A percentile compares a stretch with the other conserved stretches of the same genome.
Evolutionary conservation across 2,329 filamentous ascomycete genomes (phyloP).

Genomic region (Beauveria pseudobassiana): DNA sequence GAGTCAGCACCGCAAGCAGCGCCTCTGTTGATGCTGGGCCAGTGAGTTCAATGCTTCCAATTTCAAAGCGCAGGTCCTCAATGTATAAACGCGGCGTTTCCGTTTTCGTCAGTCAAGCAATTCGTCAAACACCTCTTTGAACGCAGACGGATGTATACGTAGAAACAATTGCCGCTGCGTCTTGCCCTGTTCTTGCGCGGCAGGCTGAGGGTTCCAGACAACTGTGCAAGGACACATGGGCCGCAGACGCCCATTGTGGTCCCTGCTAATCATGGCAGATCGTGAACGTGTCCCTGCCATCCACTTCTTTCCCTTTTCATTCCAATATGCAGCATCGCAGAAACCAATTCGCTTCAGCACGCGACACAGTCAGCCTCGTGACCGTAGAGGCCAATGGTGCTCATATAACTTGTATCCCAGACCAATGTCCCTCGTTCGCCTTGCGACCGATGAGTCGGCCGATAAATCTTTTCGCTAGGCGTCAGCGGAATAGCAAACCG

Average conservation of each 20-base stretch:
- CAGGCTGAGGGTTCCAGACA: conserved; percentile 58
- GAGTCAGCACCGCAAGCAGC: conserved; percentile 59
- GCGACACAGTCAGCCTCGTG: conserved; percentile 50
- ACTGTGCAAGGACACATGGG: conserved; percentile 66
- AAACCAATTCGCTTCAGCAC: conserved; percentile 61
- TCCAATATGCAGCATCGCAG: conserved; percentile 53
- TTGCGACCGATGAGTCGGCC: conserved; percentile 75
- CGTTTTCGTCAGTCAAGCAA: conserved; percentile 49
- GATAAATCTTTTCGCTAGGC: conserved; percentile 83
- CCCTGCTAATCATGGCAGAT: conserved; percentile 43
- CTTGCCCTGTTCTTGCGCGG: conserved; percentile 13
- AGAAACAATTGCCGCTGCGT: conserved; percentile 51
- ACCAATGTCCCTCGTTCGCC: conserved; percentile 69
- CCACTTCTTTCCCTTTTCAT: conserved; percentile 62
- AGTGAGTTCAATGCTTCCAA: conserved; percentile 50
- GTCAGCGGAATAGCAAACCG: conserved; percentile 79
- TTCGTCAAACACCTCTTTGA: conserved; percentile 60
- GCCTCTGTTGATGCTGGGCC: conserved; percentile 73
- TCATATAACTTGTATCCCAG: conserved; percentile 94
- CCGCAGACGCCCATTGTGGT: conserved; percentile 43
- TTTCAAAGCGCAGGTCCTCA: conserved; percentile 63
- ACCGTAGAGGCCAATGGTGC: conserved; percentile 74
- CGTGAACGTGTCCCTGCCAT: conserved; percentile 44
- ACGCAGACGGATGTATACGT: conserved; percentile 76
- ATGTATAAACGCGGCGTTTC: conserved; percentile 55